Evolutionary conservation across 139 green algal genomes (phyloP).

Genomic region (Chlamydomonas sphaeroides): DNA sequence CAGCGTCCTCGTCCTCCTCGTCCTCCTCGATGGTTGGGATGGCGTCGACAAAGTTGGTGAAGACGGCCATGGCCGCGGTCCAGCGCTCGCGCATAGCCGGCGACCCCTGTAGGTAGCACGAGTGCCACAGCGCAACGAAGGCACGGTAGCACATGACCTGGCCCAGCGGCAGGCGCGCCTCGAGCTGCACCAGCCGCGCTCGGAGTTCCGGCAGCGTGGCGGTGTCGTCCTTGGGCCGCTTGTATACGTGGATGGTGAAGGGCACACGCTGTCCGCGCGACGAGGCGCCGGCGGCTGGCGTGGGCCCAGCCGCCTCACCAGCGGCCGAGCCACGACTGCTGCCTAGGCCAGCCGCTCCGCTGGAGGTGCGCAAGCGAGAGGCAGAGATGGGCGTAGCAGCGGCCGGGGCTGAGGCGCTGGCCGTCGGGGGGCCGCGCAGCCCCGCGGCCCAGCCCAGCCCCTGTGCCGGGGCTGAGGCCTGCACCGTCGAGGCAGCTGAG

Average conservation of each 20-base stretch:
- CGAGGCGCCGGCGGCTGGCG: too few species aligned
- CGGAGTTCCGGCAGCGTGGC: background rate
- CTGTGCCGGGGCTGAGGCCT: too few species aligned
- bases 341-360: too few species aligned
- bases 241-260: background rate
- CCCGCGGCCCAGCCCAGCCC: too few species aligned
- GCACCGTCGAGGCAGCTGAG: too few species aligned
- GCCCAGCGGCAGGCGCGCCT: slow-evolving; percentile 49
- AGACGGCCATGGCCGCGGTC: slow-evolving; percentile 30
- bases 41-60: slow-evolving; percentile 54
- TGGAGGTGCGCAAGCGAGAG: too few species aligned
- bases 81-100: slow-evolving; percentile 2
- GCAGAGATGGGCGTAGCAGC: too few species aligned
- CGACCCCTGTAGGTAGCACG: background rate
- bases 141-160: slow-evolving; percentile 52
- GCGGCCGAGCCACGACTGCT: background rate
- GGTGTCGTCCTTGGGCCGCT: too few species aligned
- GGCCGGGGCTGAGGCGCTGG: too few species aligned
- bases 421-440: too few species aligned
- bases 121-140: slow-evolving; percentile 54
- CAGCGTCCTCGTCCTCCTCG: background rate
- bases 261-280: background rate
- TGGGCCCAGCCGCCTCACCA: too few species aligned
- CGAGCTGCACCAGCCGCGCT: slow-evolving; percentile 21
- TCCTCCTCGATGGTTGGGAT: slow-evolving; percentile 46